phyloP scores from a whole-genome alignment of 352 stramenopile genomes.

The Globisporangium ultimum region DNA sequence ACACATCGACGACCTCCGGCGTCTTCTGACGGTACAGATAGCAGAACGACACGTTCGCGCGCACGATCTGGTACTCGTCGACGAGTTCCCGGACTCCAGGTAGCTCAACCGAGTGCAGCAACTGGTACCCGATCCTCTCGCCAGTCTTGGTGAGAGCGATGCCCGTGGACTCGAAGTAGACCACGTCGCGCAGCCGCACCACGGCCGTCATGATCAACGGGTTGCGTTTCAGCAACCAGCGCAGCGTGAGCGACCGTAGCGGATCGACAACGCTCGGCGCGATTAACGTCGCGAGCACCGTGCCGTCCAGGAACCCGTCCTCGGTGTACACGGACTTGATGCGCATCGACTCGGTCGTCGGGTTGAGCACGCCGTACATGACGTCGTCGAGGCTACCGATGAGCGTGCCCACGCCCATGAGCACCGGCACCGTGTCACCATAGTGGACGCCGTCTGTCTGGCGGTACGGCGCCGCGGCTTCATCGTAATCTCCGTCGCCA shows the following conservation, averaged over 20 bases:
- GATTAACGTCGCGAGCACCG: neutral
- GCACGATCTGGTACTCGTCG: conserved; percentile 8
- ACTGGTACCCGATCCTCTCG: conserved; percentile 48
- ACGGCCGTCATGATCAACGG: conserved; percentile 23
- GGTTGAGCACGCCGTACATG: conserved; percentile 8
- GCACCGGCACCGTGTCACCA: neutral
- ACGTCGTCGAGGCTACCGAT: conserved; percentile 6
- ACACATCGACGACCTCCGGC: conserved; percentile 4
- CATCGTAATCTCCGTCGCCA: neutral
- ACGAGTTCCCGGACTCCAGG: conserved; percentile 19
- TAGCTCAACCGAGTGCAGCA: conserved; percentile 40
- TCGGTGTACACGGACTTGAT: neutral
- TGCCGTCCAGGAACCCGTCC: conserved; percentile 1
- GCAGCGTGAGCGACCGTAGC: neutral
- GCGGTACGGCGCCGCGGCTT: neutral
- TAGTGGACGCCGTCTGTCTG: neutral
- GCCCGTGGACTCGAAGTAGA: conserved; percentile 42
- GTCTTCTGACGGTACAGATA: conserved; percentile 5
- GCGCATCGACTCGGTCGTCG: conserved; percentile 7
- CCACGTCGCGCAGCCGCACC: conserved; percentile 37
- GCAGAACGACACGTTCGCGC: conserved; percentile 9
- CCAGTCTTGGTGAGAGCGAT: conserved; percentile 25
- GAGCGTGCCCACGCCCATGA: conserved; percentile 1
- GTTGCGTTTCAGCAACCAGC: conserved; percentile 2
- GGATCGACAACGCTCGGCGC: neutral